phyloP scores from a whole-genome alignment of 2,329 filamentous ascomycete species.

The Bisporella sp. region DNA sequence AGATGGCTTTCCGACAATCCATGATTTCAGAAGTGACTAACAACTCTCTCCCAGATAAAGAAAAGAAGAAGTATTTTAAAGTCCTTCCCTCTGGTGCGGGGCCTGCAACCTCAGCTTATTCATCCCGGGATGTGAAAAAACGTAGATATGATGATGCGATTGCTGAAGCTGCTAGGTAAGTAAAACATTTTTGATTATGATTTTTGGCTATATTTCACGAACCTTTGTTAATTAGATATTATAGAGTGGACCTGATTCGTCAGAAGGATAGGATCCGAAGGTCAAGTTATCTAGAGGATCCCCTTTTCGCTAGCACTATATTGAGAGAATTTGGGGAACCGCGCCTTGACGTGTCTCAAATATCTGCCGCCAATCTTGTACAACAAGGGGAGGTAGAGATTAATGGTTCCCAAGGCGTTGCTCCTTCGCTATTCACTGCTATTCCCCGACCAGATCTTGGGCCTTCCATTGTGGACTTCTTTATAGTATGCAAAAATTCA shows the following conservation, averaged over 20 bases:
- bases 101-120: constrained; percentile 44
- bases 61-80: constrained; percentile 62
- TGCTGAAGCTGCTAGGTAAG: constrained; percentile 8
- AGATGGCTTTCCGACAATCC: not conserved
- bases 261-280: constrained; percentile 16
- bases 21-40: not conserved
- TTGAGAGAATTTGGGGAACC: constrained; percentile 13
- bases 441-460: constrained; percentile 6
- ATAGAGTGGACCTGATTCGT: constrained; percentile 1
- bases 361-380: constrained; percentile 13
- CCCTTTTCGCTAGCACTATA: constrained; percentile 17
- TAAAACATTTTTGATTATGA: not conserved
- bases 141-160: constrained; percentile 40
- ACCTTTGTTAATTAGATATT: no score
- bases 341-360: constrained; percentile 5
- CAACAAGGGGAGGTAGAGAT: not conserved
- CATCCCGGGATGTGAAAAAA: constrained; percentile 50
- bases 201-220: no score
- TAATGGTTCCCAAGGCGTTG: not conserved
- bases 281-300: constrained; percentile 10
- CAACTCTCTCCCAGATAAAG: constrained; percentile 34
- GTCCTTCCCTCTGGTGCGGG: constrained; percentile 48
- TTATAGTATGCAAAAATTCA: not conserved
- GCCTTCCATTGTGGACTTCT: constrained; percentile 5
- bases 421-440: constrained; percentile 10